Conservation (phyloP, 768 basidiomycete genomes). For the Termitomyces sp. region DNA sequence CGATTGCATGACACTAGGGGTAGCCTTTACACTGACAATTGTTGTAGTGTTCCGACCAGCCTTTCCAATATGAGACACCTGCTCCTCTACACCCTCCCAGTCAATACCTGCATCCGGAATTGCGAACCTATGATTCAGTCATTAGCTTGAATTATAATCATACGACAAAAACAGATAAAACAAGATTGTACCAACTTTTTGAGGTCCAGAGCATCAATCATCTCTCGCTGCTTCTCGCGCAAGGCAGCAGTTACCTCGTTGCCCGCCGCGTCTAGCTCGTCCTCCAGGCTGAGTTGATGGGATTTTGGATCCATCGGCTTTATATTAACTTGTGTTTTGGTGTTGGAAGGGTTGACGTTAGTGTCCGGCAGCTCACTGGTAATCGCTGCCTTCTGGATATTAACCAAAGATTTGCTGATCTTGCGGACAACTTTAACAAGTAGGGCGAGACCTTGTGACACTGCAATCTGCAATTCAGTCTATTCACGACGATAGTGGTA, state of each 20-base stretch:
- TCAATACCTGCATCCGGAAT: slow-evolving; percentile 70
- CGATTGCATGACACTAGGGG: slow-evolving; percentile 15
- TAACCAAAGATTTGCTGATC: slow-evolving; percentile 68
- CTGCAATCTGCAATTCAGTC: slow-evolving; percentile 79
- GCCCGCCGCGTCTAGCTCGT: slow-evolving; percentile 78
- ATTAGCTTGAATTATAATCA: slow-evolving; percentile 15
- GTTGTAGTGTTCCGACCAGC: slow-evolving; percentile 47
- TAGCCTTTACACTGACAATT: slow-evolving; percentile 72
- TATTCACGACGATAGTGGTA: slow-evolving; percentile 22
- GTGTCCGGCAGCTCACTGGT: slow-evolving; percentile 52
- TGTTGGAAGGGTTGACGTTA: slow-evolving; percentile 18
- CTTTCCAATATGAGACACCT: slow-evolving; percentile 48
- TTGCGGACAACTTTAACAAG: slow-evolving; percentile 91
- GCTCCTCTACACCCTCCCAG: slow-evolving; percentile 73
- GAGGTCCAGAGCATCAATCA: slow-evolving; percentile 86
- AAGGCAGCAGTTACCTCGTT: slow-evolving; percentile 64
- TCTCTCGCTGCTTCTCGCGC: slow-evolving; percentile 76
- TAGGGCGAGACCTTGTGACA: slow-evolving; percentile 83
- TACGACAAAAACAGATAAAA: neutral
- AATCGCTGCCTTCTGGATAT: slow-evolving; percentile 78
- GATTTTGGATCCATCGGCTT: slow-evolving; percentile 37
- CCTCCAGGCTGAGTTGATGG: slow-evolving; percentile 45
- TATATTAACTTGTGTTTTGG: slow-evolving; percentile 7
- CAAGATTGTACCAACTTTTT: slow-evolving; percentile 60
- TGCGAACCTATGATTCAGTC: slow-evolving; percentile 50